phyloP scores from a whole-genome alignment of 129 eudicot species.

The Rutidosis leptorrhynchoides region DNA sequence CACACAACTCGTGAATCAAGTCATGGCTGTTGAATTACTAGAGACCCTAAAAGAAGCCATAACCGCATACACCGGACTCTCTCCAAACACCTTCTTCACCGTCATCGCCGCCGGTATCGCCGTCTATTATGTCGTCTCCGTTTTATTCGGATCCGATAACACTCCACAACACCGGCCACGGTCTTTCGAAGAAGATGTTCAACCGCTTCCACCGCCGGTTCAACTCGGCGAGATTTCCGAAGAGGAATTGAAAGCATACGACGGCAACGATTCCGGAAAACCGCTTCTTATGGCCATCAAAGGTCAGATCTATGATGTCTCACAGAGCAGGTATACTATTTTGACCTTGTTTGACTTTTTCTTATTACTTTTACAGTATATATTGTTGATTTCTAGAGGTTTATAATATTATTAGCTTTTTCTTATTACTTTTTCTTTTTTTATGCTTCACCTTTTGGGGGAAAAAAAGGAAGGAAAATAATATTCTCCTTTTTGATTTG shows the following conservation, averaged over 20 bases:
- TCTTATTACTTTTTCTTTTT: neutral
- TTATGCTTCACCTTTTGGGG: slow-evolving; percentile 24
- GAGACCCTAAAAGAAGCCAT: slow-evolving; percentile 66
- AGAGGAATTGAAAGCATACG: slow-evolving; percentile 61
- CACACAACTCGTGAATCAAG: neutral
- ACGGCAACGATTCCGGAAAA: slow-evolving; percentile 69
- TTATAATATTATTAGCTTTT: neutral
- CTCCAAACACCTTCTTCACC: slow-evolving; percentile 81
- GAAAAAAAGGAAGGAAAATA: neutral
- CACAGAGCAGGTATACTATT: slow-evolving; percentile 73
- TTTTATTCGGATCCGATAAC: slow-evolving; percentile 48
- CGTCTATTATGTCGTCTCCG: slow-evolving; percentile 54
- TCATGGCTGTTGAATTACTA: slow-evolving; percentile 67
- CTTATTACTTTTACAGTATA: neutral
- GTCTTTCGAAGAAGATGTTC: slow-evolving; percentile 42
- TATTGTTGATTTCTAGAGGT: neutral
- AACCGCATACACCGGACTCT: slow-evolving; percentile 76
- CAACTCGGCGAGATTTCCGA: slow-evolving; percentile 84
- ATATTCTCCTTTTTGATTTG: neutral
- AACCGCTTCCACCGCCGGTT: slow-evolving; percentile 94
- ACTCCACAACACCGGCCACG: slow-evolving; percentile 31
- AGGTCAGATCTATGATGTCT: slow-evolving; percentile 93
- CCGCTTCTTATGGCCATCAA: slow-evolving; percentile 96
- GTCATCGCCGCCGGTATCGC: slow-evolving; percentile 67
- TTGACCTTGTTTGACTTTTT: neutral